phyloP scores from a whole-genome alignment of 2,329 filamentous ascomycete species.

The Pleoardoris graminearum region DNA sequence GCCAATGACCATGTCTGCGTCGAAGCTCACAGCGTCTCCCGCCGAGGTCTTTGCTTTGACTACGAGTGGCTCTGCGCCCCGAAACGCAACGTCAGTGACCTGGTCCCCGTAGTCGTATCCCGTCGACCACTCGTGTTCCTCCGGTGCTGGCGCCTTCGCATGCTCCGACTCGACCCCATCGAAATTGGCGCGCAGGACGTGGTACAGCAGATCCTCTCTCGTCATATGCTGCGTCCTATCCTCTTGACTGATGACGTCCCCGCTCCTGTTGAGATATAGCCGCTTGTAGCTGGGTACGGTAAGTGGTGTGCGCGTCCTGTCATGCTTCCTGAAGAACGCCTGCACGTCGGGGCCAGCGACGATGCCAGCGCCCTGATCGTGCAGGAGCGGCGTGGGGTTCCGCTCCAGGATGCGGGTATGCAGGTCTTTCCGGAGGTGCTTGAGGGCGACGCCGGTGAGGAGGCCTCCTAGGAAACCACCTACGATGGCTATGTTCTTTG shows the following conservation, averaged over 20 bases:
- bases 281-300: conserved; percentile 24
- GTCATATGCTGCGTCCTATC: conserved; percentile 30
- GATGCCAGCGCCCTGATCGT: conserved; percentile 34
- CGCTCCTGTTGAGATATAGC: conserved; percentile 25
- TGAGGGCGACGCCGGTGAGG: conserved; percentile 25
- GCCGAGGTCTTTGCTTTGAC: conserved; percentile 13
- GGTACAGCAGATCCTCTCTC: conserved; percentile 35
- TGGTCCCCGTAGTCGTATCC: conserved; percentile 26
- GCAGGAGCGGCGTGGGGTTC: conserved; percentile 28
- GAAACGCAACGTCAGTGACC: conserved; percentile 17
- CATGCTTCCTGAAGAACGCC: conserved; percentile 27
- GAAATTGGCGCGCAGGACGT: conserved; percentile 30
- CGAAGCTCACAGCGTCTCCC: conserved; percentile 6
- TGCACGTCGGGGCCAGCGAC: conserved; percentile 27
- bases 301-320: conserved; percentile 22
- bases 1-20: conserved; percentile 27
- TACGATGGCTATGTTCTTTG: conserved; percentile 27
- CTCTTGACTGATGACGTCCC: conserved; percentile 23
- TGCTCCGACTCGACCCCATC: conserved; percentile 29
- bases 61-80: conserved; percentile 10
- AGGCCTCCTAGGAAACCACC: conserved; percentile 31
- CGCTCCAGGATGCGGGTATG: conserved; percentile 31
- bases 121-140: conserved; percentile 17
- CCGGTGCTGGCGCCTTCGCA: conserved; percentile 14
- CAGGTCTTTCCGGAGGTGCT: conserved; percentile 24